Evolutionary conservation across 306 rosid species (phyloP).

Genomic region (Prunus salicina): DNA sequence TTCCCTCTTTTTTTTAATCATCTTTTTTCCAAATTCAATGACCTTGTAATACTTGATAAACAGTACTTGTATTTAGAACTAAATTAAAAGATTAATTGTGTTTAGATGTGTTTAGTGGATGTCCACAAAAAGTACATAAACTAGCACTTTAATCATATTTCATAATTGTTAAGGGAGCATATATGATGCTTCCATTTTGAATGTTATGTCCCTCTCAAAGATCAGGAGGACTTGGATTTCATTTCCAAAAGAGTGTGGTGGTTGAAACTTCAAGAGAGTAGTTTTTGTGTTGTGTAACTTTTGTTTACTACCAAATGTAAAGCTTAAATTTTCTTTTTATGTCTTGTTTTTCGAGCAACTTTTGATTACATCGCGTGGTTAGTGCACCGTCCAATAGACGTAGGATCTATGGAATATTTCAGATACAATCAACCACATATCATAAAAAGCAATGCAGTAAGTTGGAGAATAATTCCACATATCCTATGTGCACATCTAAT

Average conservation of each 20-base stretch:
- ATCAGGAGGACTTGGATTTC: background rate
- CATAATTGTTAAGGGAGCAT: background rate
- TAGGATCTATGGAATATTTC: no score
- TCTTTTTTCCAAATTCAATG: background rate
- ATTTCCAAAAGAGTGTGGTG: background rate
- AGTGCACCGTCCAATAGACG: no score
- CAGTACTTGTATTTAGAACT: background rate
- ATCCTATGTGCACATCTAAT: no score
- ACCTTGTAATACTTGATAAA: background rate
- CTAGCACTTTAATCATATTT: background rate
- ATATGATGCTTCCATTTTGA: background rate
- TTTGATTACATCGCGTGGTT: background rate
- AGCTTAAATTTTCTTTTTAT: background rate
- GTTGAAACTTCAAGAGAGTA: constrained; percentile 2
- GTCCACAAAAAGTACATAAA: background rate
- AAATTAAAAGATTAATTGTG: background rate
- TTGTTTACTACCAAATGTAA: background rate
- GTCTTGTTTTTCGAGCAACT: background rate
- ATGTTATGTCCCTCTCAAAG: background rate
- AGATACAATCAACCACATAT: accelerated
- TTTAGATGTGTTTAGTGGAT: background rate
- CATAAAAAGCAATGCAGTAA: no score
- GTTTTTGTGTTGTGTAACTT: background rate
- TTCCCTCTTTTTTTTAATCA: background rate
- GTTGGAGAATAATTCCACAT: no score